phyloP scores from a whole-genome alignment of 108 stramenopile genomes.

The Parietichytrium sp. region DNA sequence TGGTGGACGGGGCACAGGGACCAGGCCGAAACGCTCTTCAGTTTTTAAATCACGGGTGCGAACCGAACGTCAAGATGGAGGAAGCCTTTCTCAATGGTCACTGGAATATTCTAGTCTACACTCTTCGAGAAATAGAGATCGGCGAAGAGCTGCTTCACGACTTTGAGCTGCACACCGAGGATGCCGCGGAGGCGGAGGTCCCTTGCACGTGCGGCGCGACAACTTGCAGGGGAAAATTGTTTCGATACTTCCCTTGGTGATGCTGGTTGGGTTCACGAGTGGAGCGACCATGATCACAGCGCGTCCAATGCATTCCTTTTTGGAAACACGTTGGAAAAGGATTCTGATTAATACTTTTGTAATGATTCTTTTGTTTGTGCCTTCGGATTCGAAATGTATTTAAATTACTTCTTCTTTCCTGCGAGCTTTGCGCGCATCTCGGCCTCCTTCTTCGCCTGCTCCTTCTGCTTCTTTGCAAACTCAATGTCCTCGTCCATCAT shows the following conservation, averaged over 20 bases:
- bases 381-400: not conserved
- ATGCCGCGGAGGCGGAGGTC: not conserved
- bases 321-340: no score
- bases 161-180: conserved; percentile 8
- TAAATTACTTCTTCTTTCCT: conserved; percentile 30
- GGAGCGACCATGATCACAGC: no score
- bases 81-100: not conserved
- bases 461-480: conserved; percentile 37
- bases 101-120: not conserved
- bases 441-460: conserved; percentile 38
- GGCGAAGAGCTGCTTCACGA: not conserved
- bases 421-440: conserved; percentile 34
- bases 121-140: not conserved
- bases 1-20: not conserved
- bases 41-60: not conserved
- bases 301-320: no score
- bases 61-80: conserved; percentile 12
- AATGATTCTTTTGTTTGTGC: no score
- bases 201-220: not conserved
- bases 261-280: no score
- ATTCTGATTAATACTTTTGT: no score
- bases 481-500: conserved; percentile 28
- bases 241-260: conserved; percentile 1
- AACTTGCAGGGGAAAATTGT: not conserved
- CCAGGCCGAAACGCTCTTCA: not conserved